These are phyloP conservation scores for Beta vulgaris DNA, from an alignment of 148 eudicot species.

Conservation along the genomic window DNA sequence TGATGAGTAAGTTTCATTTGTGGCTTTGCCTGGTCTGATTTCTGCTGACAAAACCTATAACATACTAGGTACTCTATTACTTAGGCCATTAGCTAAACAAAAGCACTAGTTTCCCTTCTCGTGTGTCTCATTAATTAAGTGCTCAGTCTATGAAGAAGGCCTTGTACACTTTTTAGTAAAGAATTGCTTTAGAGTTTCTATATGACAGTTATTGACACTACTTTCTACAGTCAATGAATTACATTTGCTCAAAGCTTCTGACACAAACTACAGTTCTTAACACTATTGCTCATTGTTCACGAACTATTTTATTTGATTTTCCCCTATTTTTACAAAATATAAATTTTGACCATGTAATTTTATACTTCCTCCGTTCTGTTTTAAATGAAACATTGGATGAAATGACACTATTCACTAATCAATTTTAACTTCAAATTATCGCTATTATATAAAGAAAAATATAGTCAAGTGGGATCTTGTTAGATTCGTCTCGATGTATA, in stretches of 20 bases:
- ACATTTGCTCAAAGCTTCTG: not conserved
- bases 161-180: not conserved
- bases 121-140: not conserved
- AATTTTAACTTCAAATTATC: no score
- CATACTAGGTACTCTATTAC: no score
- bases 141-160: not conserved
- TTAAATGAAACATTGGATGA: no score
- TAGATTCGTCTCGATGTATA: no score
- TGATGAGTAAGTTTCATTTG: not conserved
- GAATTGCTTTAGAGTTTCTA: not conserved
- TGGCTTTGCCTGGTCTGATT: slow-evolving; percentile 2
- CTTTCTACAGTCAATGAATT: not conserved
- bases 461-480: no score
- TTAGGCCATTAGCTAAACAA: not conserved
- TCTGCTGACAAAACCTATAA: not conserved
- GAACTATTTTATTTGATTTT: no score
- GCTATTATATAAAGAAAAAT: no score
- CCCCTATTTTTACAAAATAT: no score
- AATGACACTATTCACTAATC: no score
- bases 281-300: no score
- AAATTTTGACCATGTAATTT: no score
- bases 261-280: slow-evolving; percentile 2
- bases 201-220: not conserved
- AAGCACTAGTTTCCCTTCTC: not conserved
- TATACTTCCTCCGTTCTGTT: no score